Percentiles rank a stretch among this genome's conserved stretches.
Evolutionary conservation across 2,329 filamentous ascomycete species (phyloP).

Genomic region (Botrytis pseudocinerea): DNA sequence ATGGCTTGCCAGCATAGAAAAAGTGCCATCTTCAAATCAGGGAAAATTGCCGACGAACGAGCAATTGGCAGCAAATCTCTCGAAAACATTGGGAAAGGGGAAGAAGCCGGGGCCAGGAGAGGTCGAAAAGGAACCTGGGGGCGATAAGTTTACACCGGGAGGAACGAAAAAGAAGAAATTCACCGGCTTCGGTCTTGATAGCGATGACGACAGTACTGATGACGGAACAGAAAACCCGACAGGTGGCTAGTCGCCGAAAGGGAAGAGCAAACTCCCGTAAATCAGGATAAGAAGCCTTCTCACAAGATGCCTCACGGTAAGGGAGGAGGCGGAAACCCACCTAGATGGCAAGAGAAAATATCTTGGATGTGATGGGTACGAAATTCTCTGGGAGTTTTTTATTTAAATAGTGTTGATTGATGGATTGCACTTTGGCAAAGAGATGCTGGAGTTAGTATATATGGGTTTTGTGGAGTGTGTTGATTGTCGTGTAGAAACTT

Average conservation of each 20-base stretch:
- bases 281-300: neutral
- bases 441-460: neutral
- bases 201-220: neutral
- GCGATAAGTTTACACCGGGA: neutral
- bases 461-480: neutral
- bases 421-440: neutral
- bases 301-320: too few species aligned
- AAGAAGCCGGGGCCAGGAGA: neutral
- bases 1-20: neutral
- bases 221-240: neutral
- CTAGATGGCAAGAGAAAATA: neutral
- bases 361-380: neutral
- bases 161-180: neutral
- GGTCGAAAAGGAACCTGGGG: fast-evolving
- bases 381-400: neutral
- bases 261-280: neutral
- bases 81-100: neutral
- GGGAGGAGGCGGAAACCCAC: neutral
- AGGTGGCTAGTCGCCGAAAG: neutral
- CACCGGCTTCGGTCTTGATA: neutral
- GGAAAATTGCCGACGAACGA: neutral
- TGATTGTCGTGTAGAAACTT: neutral
- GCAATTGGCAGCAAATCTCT: neutral
- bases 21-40: too few species aligned
- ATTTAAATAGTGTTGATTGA: too few species aligned